Conservation (phyloP, 1,284 basidiomycete species). For the Ceratobasidium sp. region DNA sequence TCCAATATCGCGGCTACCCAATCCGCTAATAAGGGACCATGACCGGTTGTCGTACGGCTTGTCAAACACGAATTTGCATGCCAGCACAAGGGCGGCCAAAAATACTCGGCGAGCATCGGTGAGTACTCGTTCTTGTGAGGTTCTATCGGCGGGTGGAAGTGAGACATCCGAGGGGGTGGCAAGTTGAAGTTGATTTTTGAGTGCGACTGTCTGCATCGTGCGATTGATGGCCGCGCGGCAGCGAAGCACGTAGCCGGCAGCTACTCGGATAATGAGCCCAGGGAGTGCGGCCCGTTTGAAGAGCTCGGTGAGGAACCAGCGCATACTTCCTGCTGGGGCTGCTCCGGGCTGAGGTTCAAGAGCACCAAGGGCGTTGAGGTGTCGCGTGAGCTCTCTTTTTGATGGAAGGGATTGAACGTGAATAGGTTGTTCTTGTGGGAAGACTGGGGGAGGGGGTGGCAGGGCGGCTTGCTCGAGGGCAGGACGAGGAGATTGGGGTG, state of each 20-base stretch:
- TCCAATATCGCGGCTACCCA: conserved; percentile 32
- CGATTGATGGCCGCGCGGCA: conserved; percentile 25
- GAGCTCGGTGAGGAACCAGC: conserved; percentile 36
- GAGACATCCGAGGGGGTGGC: neutral
- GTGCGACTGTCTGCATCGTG: conserved; percentile 13
- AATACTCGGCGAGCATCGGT: conserved; percentile 37
- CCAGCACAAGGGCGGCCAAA: conserved; percentile 24
- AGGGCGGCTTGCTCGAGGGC: neutral
- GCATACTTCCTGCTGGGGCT: conserved; percentile 25
- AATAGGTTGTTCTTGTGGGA: neutral
- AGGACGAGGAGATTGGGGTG: conserved; percentile 25
- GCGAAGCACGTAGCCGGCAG: conserved; percentile 33
- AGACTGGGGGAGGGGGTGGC: neutral
- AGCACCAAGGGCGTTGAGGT: conserved; percentile 21
- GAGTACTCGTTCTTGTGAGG: conserved; percentile 26
- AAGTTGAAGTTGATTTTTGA: conserved; percentile 10
- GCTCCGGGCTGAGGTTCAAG: conserved; percentile 9
- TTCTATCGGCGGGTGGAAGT: conserved; percentile 2
- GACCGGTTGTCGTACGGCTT: conserved; percentile 39
- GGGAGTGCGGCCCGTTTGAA: conserved; percentile 36
- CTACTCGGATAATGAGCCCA: conserved; percentile 36
- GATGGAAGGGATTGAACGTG: conserved; percentile 13
- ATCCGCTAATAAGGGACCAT: conserved; percentile 34
- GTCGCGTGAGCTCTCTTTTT: conserved; percentile 21
- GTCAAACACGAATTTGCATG: conserved; percentile 38